Conservation (phyloP, 2,329 filamentous ascomycete genomes). For the Stylonectria norvegica region DNA sequence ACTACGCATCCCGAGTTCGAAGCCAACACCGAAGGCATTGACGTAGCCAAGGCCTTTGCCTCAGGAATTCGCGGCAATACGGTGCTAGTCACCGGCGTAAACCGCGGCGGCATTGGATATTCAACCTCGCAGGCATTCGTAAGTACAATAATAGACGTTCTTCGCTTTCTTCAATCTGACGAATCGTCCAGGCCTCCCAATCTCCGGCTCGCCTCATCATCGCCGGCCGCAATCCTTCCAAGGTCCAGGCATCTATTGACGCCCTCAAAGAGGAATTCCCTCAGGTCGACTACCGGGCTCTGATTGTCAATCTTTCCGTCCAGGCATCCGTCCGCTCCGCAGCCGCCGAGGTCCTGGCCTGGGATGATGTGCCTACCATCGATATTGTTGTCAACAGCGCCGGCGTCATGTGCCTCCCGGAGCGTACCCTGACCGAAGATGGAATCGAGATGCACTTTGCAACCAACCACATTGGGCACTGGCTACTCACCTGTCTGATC, state of each 20-base stretch:
- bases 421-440: constrained; percentile 31
- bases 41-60: constrained; percentile 20
- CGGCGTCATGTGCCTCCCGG: constrained; percentile 35
- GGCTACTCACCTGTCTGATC: constrained; percentile 35
- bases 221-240: constrained; percentile 37
- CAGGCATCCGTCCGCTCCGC: constrained; percentile 37
- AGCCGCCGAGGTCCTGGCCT: constrained; percentile 30
- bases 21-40: constrained; percentile 14
- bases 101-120: constrained; percentile 35
- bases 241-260: constrained; percentile 35
- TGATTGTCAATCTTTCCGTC: constrained; percentile 38
- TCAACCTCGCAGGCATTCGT: constrained; percentile 31
- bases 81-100: constrained; percentile 37
- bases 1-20: constrained; percentile 21
- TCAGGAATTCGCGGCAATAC: constrained; percentile 29
- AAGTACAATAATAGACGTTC: not conserved
- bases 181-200: constrained; percentile 16
- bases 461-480: constrained; percentile 38
- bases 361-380: constrained; percentile 29
- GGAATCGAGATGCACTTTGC: constrained; percentile 37
- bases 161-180: not conserved
- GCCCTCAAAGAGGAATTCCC: constrained; percentile 32
- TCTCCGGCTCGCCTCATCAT: constrained; percentile 38
- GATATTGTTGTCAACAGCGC: constrained; percentile 40
- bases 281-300: constrained; percentile 29